Evolutionary conservation across 495 filamentous ascomycete species (phyloP), one percentile per base, ranked within the genome.

Genomic region (Achaetomiella virescens): DNA sequence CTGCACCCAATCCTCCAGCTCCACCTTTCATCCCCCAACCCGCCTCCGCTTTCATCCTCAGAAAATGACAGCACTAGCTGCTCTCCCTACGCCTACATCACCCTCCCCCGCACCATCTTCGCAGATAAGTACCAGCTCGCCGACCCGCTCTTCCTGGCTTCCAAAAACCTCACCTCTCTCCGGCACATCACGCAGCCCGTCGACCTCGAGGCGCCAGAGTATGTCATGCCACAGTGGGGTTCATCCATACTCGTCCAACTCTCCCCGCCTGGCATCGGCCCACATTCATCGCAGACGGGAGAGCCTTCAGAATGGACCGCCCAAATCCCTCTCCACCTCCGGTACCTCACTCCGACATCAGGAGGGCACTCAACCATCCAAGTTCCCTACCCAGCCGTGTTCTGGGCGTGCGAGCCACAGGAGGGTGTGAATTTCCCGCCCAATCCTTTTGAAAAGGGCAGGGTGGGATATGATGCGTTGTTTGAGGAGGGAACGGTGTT

Each of bases 191-290:
- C 84, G 36, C 85, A 89, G 38, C 89, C 89, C 41, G 89, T 90
- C 3, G 93, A 97, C 60, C 90, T 98, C 45, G 93, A 98, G 71
- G 90, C 90, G 0, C 93, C 93, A 10, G 85, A 86, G 59, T 98
- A 93, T 78, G 82, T 82, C 11, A 75, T 88, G 41, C 66, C 77
- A 22, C 65, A 77, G 53, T 97, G 93, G 95, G 93, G 93, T 18
- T 89, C 85, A 12, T 82, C 79, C 11, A 74, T 91, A 52, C 79
- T 97, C 14, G 61, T 96, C 18, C 86, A 96, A 63, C 77, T 98
- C 17, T 78, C 82, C 0, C 77, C 76, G 14, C 84, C 83, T n/a
- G n/a, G n/a, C 27, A 31, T 9, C 27, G 9, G 5, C 27, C 27
- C 27, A 14, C 27, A 63, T 2, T 9, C 46, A 5, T 14, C 17